Evolutionary conservation across 257 asterid genomes (phyloP).

Genomic region (Lithospermum erythrorhizon): DNA sequence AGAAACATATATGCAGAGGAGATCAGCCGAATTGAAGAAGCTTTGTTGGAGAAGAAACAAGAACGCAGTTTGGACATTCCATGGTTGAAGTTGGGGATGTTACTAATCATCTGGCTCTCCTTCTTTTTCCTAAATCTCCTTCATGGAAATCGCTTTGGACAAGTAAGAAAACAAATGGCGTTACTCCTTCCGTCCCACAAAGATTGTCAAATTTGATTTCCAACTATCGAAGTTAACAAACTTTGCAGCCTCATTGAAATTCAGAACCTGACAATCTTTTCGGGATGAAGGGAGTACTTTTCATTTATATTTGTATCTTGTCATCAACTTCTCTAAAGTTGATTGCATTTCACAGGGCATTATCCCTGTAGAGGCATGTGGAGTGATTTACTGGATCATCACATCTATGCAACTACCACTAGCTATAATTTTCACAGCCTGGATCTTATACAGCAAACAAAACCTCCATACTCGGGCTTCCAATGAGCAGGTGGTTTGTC

Average conservation of each 20-base stretch:
- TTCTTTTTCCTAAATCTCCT: conserved; percentile 53
- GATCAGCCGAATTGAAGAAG: conserved; percentile 4
- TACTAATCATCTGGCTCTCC: conserved; percentile 55
- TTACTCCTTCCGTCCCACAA: background rate
- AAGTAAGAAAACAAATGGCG: conserved; percentile 25
- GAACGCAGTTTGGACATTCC: conserved; percentile 27
- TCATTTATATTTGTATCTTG: background rate
- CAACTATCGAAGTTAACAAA: background rate
- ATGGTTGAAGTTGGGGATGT: conserved; percentile 48
- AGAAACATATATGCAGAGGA: conserved; percentile 12
- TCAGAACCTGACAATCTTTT: no score
- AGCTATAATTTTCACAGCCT: conserved; percentile 50
- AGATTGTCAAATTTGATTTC: no score
- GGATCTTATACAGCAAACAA: conserved; percentile 32
- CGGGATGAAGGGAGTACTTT: no score
- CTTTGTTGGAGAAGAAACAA: conserved; percentile 21
- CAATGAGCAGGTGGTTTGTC: conserved; percentile 27
- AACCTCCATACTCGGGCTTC: conserved; percentile 9
- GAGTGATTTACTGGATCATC: conserved; percentile 71
- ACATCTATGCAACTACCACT: conserved; percentile 65
- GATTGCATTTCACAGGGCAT: conserved; percentile 38
- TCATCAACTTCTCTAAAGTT: background rate
- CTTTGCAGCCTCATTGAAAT: no score
- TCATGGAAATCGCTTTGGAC: conserved; percentile 74
- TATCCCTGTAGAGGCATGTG: conserved; percentile 52